These are phyloP conservation scores for Podila epigama DNA, from an alignment of 192 early-diverging fungal species.

Conservation along the genomic window DNA sequence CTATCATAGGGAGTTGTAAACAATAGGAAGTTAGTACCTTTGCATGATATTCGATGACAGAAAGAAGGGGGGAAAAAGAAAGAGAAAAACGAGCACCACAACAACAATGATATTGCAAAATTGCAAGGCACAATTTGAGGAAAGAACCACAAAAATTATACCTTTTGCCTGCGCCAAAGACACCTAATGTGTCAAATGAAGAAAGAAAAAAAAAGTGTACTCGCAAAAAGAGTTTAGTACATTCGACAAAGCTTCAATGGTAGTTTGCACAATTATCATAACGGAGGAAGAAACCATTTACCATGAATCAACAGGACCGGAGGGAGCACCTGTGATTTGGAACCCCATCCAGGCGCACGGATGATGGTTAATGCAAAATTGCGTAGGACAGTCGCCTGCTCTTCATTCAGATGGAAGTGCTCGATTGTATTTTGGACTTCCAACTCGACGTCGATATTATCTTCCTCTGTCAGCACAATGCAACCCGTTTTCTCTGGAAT, in stretches of 20 bases:
- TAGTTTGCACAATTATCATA: too few species aligned
- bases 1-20: slow-evolving; percentile 7
- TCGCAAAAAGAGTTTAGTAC: too few species aligned
- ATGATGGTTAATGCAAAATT: slow-evolving; percentile 51
- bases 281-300: too few species aligned
- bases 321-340: slow-evolving; percentile 14
- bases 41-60: too few species aligned
- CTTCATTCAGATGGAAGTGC: slow-evolving; percentile 52
- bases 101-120: too few species aligned
- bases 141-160: not conserved
- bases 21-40: too few species aligned
- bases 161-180: slow-evolving; percentile 83
- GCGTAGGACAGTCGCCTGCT: slow-evolving; percentile 53
- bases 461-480: slow-evolving; percentile 42
- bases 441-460: slow-evolving; percentile 52
- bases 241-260: too few species aligned
- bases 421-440: slow-evolving; percentile 47
- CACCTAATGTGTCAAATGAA: slow-evolving; percentile 23
- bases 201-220: not conserved
- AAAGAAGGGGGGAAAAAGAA: too few species aligned
- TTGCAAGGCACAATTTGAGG: too few species aligned
- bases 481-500: slow-evolving; percentile 35
- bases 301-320: slow-evolving; percentile 57
- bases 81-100: too few species aligned
- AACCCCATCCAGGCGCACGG: slow-evolving; percentile 45